Evolutionary conservation across 2,329 filamentous ascomycete genomes (phyloP).

Genomic region (Aspergillus pseudoterreus): DNA sequence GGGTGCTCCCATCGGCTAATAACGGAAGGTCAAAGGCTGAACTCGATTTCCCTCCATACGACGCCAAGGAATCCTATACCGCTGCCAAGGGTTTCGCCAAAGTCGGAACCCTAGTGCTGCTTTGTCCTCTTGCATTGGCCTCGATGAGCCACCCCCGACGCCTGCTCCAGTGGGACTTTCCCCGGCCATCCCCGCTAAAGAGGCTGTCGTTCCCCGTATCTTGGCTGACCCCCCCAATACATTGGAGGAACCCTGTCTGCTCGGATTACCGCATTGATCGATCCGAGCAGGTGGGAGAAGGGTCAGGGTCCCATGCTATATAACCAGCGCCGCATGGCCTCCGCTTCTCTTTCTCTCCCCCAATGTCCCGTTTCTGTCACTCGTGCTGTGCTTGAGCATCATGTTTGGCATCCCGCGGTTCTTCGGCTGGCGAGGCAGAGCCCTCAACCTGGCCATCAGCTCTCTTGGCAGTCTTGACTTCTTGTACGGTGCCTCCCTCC

Average conservation of each 20-base stretch:
- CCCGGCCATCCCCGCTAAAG: conserved; percentile 13
- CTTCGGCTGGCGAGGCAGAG: conserved; percentile 25
- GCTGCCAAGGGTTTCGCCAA: conserved; percentile 7
- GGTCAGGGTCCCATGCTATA: conserved; percentile 13
- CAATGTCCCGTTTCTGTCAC: conserved; percentile 5
- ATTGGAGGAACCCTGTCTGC: conserved; percentile 8
- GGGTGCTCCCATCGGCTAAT: too few relatives aligned
- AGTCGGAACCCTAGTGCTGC: neutral
- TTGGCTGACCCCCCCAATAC: conserved; percentile 19
- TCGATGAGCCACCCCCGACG: conserved; percentile 4
- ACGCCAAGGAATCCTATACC: conserved; percentile 10
- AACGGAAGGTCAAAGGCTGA: too few relatives aligned
- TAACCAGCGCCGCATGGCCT: conserved; percentile 14
- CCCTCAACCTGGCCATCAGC: conserved; percentile 36
- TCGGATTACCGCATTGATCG: conserved; percentile 24
- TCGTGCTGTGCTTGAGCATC: conserved; percentile 12
- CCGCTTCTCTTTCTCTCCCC: neutral
- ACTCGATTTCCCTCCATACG: too few relatives aligned
- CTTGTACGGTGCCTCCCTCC: conserved; percentile 16
- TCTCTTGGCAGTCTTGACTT: conserved; percentile 43
- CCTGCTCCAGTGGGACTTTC: conserved; percentile 10
- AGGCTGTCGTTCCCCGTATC: conserved; percentile 19
- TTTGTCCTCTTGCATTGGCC: neutral
- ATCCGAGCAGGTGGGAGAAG: conserved; percentile 15
- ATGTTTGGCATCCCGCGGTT: conserved; percentile 27